phyloP scores from a whole-genome alignment of 2,329 filamentous ascomycete genomes.

The Nemania sp. region DNA sequence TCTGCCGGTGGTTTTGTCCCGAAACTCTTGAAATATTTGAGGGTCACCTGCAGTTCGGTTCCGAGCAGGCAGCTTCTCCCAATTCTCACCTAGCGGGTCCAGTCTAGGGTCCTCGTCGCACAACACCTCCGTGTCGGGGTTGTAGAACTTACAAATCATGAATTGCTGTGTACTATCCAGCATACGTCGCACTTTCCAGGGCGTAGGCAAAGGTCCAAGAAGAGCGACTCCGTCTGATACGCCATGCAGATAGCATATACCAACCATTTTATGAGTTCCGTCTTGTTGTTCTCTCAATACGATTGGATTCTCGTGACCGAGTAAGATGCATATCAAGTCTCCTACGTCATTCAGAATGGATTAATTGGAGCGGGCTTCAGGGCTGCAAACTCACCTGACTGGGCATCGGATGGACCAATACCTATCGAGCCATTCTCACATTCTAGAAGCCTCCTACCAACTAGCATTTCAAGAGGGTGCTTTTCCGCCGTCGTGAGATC shows the following conservation, averaged over 20 bases:
- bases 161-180: neutral
- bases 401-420: neutral
- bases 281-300: neutral
- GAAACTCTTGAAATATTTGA: conserved; percentile 15
- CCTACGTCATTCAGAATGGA: neutral
- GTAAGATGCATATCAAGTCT: conserved; percentile 9
- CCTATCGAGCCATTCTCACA: neutral
- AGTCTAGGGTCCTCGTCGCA: conserved; percentile 13
- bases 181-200: conserved; percentile 5
- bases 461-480: neutral
- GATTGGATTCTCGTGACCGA: conserved; percentile 4
- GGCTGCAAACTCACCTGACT: neutral
- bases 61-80: conserved; percentile 4
- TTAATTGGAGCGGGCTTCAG: neutral
- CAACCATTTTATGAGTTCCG: conserved; percentile 13
- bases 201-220: conserved; percentile 1
- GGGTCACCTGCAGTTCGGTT: conserved; percentile 12
- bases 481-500: neutral
- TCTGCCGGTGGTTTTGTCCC: neutral
- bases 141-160: conserved; percentile 10
- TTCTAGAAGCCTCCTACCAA: neutral
- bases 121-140: conserved; percentile 5
- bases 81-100: neutral
- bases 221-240: conserved; percentile 1
- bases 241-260: conserved; percentile 10